phyloP scores from a whole-genome alignment of 768 basidiomycete genomes.

The Tephrocybe rancida region DNA sequence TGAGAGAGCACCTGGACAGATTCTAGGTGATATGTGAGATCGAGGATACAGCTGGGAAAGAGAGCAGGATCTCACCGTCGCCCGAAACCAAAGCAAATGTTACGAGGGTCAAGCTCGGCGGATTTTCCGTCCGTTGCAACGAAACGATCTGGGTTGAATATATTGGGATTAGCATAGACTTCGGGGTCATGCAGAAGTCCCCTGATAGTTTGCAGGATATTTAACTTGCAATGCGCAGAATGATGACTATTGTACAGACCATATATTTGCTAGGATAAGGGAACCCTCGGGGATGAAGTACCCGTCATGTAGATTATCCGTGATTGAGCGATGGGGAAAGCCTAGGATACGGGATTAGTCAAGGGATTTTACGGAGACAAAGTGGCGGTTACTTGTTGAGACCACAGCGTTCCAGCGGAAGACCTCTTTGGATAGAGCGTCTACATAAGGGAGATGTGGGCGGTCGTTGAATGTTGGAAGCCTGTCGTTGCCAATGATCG shows the following conservation, averaged over 20 bases:
- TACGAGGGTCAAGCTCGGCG: not conserved
- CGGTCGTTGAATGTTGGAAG: conserved; percentile 62
- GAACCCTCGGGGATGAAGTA: conserved; percentile 63
- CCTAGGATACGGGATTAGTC: conserved; percentile 26
- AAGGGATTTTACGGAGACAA: conserved; percentile 34
- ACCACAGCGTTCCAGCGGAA: conserved; percentile 49
- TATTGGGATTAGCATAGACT: conserved; percentile 52
- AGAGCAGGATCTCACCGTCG: not conserved
- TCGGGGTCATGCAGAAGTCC: conserved; percentile 55
- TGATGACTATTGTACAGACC: conserved; percentile 27
- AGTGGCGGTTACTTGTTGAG: conserved; percentile 44
- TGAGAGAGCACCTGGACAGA: conserved; percentile 32
- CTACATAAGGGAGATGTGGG: conserved; percentile 54
- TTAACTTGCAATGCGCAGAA: conserved; percentile 23
- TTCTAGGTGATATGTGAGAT: conserved; percentile 18
- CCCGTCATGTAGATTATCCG: conserved; percentile 63
- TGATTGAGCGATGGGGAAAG: conserved; percentile 52
- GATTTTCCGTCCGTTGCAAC: not conserved
- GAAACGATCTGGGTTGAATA: conserved; percentile 61
- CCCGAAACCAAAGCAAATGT: not conserved
- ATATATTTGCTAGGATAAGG: conserved; percentile 52
- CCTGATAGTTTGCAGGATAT: conserved; percentile 27
- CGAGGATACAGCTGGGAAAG: not conserved
- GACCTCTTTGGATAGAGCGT: conserved; percentile 61
- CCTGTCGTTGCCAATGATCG: conserved; percentile 55